phyloP scores from a whole-genome alignment of 129 eudicot genomes.

The Rutidosis leptorrhynchoides region DNA sequence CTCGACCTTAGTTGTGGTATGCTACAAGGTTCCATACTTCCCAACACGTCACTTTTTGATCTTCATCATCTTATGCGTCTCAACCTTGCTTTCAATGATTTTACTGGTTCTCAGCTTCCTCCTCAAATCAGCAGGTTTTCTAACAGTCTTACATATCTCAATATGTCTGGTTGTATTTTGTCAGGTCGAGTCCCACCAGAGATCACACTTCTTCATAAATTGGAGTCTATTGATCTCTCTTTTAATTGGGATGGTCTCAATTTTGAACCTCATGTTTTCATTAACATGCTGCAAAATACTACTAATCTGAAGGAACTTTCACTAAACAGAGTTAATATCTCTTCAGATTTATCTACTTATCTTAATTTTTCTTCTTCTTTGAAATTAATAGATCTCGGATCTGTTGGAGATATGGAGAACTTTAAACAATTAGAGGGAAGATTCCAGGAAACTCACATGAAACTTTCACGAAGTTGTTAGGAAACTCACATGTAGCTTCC shows the following conservation, averaged over 20 bases:
- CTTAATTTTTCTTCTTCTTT: conserved; percentile 17
- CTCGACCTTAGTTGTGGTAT: conserved; percentile 24
- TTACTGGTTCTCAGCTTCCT: conserved; percentile 1
- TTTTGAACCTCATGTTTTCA: conserved; percentile 18
- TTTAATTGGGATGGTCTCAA: no score
- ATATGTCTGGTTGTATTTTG: conserved; percentile 19
- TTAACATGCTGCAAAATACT: conserved; percentile 1
- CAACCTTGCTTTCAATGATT: conserved; percentile 8
- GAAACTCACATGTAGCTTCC: no score
- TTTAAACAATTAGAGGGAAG: no score
- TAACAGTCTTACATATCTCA: conserved; percentile 31
- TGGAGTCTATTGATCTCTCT: no score
- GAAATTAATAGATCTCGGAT: conserved; percentile 4
- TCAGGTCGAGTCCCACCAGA: conserved; percentile 15
- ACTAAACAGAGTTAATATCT: background rate
- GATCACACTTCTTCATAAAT: conserved; percentile 14
- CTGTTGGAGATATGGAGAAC: no score
- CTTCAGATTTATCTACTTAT: conserved; percentile 10
- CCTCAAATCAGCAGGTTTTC: conserved; percentile 3
- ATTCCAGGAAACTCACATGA: no score
- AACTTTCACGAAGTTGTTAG: no score
- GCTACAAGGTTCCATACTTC: conserved; percentile 5
- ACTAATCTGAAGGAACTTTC: conserved; percentile 8
- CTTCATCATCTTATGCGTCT: background rate
- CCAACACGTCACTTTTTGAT: background rate